Evolutionary conservation across 2,329 filamentous ascomycete species (phyloP), one percentile per base, ranked within the genome.

Genomic region (Dichotomopilus funicola): DNA sequence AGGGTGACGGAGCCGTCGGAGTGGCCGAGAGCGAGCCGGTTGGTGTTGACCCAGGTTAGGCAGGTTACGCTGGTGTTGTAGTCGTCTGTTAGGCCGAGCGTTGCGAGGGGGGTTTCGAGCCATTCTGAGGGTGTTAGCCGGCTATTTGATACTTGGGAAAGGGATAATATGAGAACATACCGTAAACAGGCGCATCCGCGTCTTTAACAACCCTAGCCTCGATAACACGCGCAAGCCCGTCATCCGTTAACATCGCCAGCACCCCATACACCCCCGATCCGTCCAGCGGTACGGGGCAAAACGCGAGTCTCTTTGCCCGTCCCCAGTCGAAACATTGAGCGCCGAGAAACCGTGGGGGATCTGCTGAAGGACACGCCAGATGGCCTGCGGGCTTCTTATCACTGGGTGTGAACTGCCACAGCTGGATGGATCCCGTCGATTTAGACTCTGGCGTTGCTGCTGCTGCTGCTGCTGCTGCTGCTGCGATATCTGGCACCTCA

Each of bases 1-100:
- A 83, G 68, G 19, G 73, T 73, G 38, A 83, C 70, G 19, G 77
- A 79, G 36, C 81, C 81, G 57, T 84, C 81, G 0, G 73, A 75
- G 63, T 82, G 79, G 49, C 79, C 81, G 35, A 80, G 68, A 0
- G 73, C 78, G 41, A 84, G 67, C 27, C 79, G 76, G 62, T 83
- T 83, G 59, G 74, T 72, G 56, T 75, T 77, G 37, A 76, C 67
- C 81, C 81, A 84, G 9, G 78, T 72, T 51, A 83, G 72, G 56
- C 75, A 74, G 12, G 78, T 81, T 34, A 77, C 76, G 33, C 73
- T 70, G 42, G 80, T 68, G 45, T 70, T 70, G 54, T 75, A 70
- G 64, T 83, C 79, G 11, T 73, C 68, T 0, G 68, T 65, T 5
- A 81, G 68, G 13, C 67, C 69, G 11, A 83, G 69, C 0, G 70